Conservation (phyloP, 345 rosid species). For the Lepidium aucheri region DNA sequence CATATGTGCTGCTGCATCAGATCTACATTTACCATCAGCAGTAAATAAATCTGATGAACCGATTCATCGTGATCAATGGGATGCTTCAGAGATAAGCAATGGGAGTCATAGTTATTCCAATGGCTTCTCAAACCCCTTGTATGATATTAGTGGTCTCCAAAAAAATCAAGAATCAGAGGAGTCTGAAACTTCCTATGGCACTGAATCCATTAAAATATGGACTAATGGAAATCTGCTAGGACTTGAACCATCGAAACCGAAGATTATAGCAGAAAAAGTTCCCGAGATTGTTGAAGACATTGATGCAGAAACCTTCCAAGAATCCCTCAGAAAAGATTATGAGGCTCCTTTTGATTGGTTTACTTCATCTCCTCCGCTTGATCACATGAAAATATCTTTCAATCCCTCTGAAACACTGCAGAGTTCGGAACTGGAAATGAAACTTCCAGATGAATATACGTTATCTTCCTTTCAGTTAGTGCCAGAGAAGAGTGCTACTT, state of each 20-base stretch:
- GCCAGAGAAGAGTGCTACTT: conserved; percentile 41
- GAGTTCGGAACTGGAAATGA: conserved; percentile 54
- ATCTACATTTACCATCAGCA: conserved; percentile 13
- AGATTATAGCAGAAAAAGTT: conserved; percentile 29
- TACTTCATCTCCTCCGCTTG: conserved; percentile 82
- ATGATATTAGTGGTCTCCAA: conserved; percentile 6
- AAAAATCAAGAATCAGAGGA: conserved; percentile 26
- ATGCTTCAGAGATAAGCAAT: conserved; percentile 23
- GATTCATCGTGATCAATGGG: conserved; percentile 24
- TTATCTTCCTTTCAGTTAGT: conserved; percentile 89
- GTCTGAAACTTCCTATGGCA: conserved; percentile 27
- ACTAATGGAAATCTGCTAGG: conserved; percentile 83
- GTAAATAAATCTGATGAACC: conserved; percentile 23
- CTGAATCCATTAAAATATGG: conserved; percentile 50
- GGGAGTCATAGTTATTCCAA: conserved; percentile 19
- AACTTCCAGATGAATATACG: conserved; percentile 58
- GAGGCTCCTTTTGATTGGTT: conserved; percentile 37
- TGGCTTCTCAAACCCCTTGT: conserved; percentile 27
- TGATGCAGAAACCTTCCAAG: neutral
- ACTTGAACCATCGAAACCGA: conserved; percentile 73
- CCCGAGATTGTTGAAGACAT: conserved; percentile 16
- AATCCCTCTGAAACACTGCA: conserved; percentile 48
- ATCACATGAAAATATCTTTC: conserved; percentile 92
- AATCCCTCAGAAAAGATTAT: conserved; percentile 22
- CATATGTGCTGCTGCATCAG: conserved; percentile 6